Conservation (phyloP, 441 rosid genomes). For the Syzygium malaccense region DNA sequence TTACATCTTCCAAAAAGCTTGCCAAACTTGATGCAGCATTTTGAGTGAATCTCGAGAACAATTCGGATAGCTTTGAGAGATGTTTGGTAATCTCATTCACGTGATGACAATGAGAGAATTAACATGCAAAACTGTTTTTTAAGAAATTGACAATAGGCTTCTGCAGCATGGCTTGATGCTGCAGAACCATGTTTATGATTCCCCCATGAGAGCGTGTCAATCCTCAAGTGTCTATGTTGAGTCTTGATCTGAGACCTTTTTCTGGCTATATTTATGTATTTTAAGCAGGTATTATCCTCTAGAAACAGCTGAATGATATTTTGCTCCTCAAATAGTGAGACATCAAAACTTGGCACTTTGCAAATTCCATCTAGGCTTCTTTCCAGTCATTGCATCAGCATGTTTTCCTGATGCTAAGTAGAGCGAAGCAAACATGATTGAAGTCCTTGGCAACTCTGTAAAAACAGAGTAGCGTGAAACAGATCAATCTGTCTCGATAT, state of each 20-base stretch:
- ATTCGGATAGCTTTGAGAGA: neutral
- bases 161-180: neutral
- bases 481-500: neutral
- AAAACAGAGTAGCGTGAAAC: neutral
- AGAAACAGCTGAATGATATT: neutral
- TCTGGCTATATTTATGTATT: neutral
- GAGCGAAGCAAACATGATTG: neutral
- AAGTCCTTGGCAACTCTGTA: neutral
- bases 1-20: neutral
- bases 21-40: neutral
- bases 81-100: neutral
- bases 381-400: neutral
- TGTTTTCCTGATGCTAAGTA: neutral
- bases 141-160: neutral
- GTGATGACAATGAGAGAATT: neutral
- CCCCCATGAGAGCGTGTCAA: neutral
- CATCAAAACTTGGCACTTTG: neutral
- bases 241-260: neutral
- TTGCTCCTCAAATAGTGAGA: neutral
- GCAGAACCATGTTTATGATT: neutral
- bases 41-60: neutral
- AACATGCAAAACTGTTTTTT: neutral
- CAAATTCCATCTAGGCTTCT: neutral
- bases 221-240: neutral
- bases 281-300: neutral